Conservation (phyloP, 75 land plant species). For the Cunninghamia lanceolata region DNA sequence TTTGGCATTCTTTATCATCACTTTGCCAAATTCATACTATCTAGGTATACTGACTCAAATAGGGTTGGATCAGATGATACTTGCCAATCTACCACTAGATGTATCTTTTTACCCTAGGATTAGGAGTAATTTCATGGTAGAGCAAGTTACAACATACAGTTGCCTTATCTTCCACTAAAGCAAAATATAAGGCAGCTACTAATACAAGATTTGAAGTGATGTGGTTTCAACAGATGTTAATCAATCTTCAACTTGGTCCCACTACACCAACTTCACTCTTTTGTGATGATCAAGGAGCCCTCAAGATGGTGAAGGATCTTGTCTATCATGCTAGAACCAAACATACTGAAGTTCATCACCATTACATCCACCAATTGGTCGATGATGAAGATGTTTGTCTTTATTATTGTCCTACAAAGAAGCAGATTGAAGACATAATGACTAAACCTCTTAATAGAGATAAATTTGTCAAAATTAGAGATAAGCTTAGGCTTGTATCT, state of each 20-base stretch:
- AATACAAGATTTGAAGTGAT: background rate
- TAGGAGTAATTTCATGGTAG: background rate
- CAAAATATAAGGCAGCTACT: background rate
- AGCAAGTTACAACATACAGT: background rate
- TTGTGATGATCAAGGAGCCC: background rate
- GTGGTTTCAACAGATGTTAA: background rate
- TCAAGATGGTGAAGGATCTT: background rate
- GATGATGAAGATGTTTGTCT: background rate
- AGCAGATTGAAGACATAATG: background rate
- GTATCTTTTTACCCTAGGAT: background rate
- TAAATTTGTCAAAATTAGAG: background rate
- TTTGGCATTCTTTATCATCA: background rate
- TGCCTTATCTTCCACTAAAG: background rate
- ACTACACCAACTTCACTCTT: background rate
- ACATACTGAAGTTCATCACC: background rate
- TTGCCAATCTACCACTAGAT: too few relatives aligned
- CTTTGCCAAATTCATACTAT: background rate
- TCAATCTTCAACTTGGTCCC: background rate
- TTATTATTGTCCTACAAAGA: background rate
- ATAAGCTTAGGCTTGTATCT: too few relatives aligned
- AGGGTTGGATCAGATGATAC: background rate
- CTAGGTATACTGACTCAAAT: background rate
- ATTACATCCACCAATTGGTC: background rate
- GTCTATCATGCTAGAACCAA: background rate
- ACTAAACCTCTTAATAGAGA: background rate